A percentile compares a stretch with the other conserved stretches of the same genome.
These are phyloP conservation scores for Mikania micrantha DNA, from an alignment of 129 eudicot genomes.

Conservation along the genomic window DNA sequence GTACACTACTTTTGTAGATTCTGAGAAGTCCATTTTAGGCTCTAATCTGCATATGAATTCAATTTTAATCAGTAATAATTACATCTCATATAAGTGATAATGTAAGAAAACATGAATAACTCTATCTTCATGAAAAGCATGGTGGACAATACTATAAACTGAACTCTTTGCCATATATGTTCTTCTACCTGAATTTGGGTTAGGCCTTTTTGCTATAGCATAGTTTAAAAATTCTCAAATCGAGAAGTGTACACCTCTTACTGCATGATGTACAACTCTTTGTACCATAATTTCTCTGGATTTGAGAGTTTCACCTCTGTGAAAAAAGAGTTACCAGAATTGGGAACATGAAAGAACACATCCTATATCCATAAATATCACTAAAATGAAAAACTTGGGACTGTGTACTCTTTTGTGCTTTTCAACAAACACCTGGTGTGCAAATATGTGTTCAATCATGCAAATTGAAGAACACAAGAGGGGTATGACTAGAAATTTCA, in stretches of 20 bases:
- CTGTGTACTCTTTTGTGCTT: constrained; percentile 19
- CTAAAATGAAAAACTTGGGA: constrained; percentile 5
- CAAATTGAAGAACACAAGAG: constrained; percentile 10
- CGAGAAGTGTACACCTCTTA: constrained; percentile 2
- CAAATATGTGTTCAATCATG: constrained; percentile 16
- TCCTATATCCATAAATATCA: constrained; percentile 10
- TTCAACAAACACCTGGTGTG: constrained; percentile 26
- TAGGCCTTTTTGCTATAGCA: neutral
- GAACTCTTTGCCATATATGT: neutral
- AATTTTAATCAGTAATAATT: constrained; percentile 11
- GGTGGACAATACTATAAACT: constrained; percentile 11
- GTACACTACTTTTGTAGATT: constrained; percentile 37
- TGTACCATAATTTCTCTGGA: neutral
- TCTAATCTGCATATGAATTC: constrained; percentile 23
- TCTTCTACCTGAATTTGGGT: constrained; percentile 6
- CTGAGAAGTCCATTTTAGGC: constrained; percentile 37
- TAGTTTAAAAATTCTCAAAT: constrained; percentile 11
- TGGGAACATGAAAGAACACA: constrained; percentile 23
- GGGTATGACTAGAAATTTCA: constrained; percentile 6
- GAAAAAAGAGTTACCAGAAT: constrained; percentile 9
- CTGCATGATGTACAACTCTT: constrained; percentile 11
- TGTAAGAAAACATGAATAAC: neutral
- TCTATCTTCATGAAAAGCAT: neutral
- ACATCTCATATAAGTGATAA: neutral
- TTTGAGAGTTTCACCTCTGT: constrained; percentile 16